Base-by-base conservation (phyloP, 202 grass and related monocot genomes). In the Carex sylvatica region DNA sequence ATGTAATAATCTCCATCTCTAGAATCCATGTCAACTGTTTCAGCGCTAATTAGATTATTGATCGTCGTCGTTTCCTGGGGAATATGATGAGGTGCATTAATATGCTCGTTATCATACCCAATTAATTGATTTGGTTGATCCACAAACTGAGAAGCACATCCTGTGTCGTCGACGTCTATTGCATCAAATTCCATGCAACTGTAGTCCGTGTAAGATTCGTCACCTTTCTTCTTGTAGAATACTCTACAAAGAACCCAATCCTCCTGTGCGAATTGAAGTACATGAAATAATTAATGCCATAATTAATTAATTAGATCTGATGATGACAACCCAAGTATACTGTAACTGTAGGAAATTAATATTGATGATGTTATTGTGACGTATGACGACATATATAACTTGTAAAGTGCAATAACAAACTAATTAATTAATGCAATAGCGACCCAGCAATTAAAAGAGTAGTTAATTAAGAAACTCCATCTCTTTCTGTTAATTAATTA, bases 161-260 rank as follows among this genome's bases (percentile, higher is more conserved):
- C 49, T 20, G 26, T 19, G 16, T 77, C 28, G 16, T 77, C 28
- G 1, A 26, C 1, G 0, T 26, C 73, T 2, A 20, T 35, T 30
- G 9, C 74, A 20, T 77, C 74, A 18, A n/a, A 26, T 31, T 76
- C 73, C 6, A 53, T 11, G 53, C 3, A 1, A 58, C 52, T 59
- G 74, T 35, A 38, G 28, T 77, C 16, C 0, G 52, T 20, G 24
- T 59, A 38, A 18, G 74, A 35, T 77, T 77, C 53, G 15, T 97
- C 91, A 9, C 80, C 75, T 49, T 92, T 92, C 77, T 90, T 97
- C 82, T 97, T 97, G 84, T 92, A 52, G 63, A 89, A 94, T 40
- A 97, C 94, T 85, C 94, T 88, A 78, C 94, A 97, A 15, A 97
- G 79, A 66, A 97, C 94, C 94, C 94, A 97, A 56, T 94, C 94